Percentiles rank a stretch among this genome's conserved stretches.
Evolutionary conservation across 2,329 filamentous ascomycete genomes (phyloP).

Genomic region (Colletotrichum sp.): DNA sequence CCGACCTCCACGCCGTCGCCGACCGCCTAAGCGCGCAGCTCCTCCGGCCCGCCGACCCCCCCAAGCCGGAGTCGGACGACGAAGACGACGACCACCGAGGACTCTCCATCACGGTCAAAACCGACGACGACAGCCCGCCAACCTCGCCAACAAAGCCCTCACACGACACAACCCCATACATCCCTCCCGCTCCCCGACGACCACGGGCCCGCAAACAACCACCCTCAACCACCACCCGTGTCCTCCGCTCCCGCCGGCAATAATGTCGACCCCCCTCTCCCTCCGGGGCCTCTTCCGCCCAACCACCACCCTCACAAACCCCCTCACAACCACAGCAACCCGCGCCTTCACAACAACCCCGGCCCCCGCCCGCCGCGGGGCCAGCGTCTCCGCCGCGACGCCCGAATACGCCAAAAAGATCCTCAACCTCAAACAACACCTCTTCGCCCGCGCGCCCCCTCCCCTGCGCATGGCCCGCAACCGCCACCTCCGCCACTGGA

Average conservation of each 20-base stretch:
- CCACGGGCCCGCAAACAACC: neutral
- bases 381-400: constrained; percentile 28
- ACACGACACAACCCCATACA: too few species aligned
- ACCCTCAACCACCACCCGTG: neutral
- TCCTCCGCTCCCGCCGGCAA: neutral
- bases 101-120: neutral
- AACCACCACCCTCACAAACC: neutral
- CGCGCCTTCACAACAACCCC: constrained; percentile 21
- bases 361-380: constrained; percentile 10
- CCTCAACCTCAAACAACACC: constrained; percentile 49
- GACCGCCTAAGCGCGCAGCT: neutral
- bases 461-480: constrained; percentile 90
- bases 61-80: neutral
- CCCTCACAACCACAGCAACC: neutral
- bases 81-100: neutral
- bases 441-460: constrained; percentile 57
- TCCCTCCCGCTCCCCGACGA: neutral
- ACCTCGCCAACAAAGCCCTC: neutral
- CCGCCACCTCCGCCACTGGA: constrained; percentile 94
- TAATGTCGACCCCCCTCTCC: neutral
- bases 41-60: too few species aligned
- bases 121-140: neutral
- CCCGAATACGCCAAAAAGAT: constrained; percentile 48
- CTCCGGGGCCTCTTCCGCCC: neutral
- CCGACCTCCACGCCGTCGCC: too few species aligned